Conservation (phyloP, 2,329 filamentous ascomycete species). For the Neonectria coccinea region DNA sequence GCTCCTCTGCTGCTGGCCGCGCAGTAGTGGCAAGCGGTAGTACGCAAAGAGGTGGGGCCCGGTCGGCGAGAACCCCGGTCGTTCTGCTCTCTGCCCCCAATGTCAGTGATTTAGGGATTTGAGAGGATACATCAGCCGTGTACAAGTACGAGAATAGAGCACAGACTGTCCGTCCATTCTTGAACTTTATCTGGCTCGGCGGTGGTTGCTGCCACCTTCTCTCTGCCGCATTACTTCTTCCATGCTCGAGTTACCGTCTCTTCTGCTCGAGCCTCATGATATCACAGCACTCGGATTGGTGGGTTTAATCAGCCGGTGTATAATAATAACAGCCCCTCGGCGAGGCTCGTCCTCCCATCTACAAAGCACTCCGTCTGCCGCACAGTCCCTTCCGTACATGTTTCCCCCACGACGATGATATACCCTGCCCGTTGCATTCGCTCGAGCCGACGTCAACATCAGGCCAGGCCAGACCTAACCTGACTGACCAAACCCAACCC, state of each 20-base stretch:
- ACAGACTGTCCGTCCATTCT: background rate
- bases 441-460: background rate
- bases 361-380: background rate
- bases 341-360: conserved; percentile 1
- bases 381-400: background rate
- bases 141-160: background rate
- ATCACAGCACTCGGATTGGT: background rate
- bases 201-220: background rate
- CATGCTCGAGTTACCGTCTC: background rate
- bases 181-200: conserved; percentile 3
- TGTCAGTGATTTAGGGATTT: background rate
- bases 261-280: background rate
- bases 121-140: background rate
- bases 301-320: background rate
- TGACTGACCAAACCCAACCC: background rate
- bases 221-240: background rate
- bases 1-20: background rate
- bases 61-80: conserved; percentile 43
- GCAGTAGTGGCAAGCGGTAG: conserved; percentile 1
- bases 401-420: conserved; percentile 6
- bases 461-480: background rate
- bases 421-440: conserved; percentile 2
- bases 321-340: background rate
- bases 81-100: conserved; percentile 22
- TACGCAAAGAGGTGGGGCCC: conserved; percentile 15